Evolutionary conservation across 2,329 filamentous ascomycete genomes (phyloP).

Genomic region (Hymenotorrendiella dingleyae): DNA sequence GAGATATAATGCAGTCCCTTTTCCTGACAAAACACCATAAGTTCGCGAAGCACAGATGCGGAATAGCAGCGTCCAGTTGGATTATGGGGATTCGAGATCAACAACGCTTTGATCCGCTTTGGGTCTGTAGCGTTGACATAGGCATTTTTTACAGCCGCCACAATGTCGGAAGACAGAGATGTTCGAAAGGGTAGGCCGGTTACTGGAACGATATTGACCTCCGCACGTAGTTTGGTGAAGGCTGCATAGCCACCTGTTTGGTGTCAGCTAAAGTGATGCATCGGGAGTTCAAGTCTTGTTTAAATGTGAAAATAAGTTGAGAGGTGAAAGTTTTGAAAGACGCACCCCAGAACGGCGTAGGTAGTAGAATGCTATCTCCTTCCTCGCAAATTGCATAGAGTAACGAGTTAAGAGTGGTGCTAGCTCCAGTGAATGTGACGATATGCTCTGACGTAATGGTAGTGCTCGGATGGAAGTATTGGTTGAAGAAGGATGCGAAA

Average conservation of each 20-base stretch:
- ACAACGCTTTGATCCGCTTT: slow-evolving; percentile 27
- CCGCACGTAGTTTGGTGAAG: background rate
- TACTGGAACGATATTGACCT: background rate
- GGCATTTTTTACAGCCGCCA: background rate
- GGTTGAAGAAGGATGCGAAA: background rate
- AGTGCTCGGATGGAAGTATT: background rate
- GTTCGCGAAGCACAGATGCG: slow-evolving; percentile 14
- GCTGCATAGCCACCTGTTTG: background rate
- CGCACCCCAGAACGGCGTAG: background rate
- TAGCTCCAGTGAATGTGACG: background rate
- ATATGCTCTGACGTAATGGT: background rate
- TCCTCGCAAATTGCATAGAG: background rate
- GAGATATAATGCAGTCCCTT: slow-evolving; percentile 39
- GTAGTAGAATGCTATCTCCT: background rate
- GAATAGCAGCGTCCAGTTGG: slow-evolving; percentile 16
- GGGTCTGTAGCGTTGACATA: background rate
- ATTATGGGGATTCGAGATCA: slow-evolving; percentile 34
- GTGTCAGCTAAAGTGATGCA: no score
- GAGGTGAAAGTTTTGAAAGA: no score
- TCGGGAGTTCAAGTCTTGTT: no score
- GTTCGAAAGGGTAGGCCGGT: background rate
- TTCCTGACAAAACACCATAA: slow-evolving; percentile 35
- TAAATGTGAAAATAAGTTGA: no score
- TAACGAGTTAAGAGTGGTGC: background rate
- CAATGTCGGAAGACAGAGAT: background rate